phyloP scores from a whole-genome alignment of 1,284 basidiomycete genomes.

The Heterobasidion occidentale region DNA sequence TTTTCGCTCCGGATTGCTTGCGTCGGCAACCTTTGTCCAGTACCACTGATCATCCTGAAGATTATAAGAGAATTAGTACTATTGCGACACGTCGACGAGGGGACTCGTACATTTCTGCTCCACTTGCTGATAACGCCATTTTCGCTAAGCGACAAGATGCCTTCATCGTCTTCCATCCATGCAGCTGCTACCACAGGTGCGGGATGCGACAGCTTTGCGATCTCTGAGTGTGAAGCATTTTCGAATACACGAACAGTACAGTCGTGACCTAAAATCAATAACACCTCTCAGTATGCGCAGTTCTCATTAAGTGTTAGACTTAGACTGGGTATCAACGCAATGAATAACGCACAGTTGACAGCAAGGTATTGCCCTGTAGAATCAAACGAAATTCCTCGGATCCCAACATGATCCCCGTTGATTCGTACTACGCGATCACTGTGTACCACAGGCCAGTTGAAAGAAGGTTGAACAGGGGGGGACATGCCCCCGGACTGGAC shows the following conservation, averaged over 20 bases:
- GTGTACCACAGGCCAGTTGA: constrained; percentile 33
- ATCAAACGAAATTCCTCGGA: constrained; percentile 36
- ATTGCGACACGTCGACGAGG: neutral
- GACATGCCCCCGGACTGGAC: neutral
- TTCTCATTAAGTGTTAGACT: neutral
- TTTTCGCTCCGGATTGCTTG: constrained; percentile 26
- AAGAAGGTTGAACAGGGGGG: constrained; percentile 9
- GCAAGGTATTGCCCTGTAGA: constrained; percentile 42
- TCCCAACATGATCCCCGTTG: constrained; percentile 33
- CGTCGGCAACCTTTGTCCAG: constrained; percentile 44
- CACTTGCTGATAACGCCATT: constrained; percentile 54
- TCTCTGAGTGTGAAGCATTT: constrained; percentile 29
- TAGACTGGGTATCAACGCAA: neutral
- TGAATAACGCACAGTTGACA: constrained; percentile 33
- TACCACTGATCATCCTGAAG: constrained; percentile 42
- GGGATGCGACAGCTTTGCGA: constrained; percentile 34
- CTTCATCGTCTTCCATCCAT: constrained; percentile 51
- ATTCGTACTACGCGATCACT: constrained; percentile 27
- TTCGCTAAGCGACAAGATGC: constrained; percentile 42
- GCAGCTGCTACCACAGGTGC: constrained; percentile 35
- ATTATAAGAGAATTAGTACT: neutral
- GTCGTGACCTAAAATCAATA: constrained; percentile 22
- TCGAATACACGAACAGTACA: constrained; percentile 50
- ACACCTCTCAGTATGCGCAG: neutral
- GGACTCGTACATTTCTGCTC: constrained; percentile 39